Conservation (phyloP, 768 basidiomycete genomes). For the Rhodotorula graminis region DNA sequence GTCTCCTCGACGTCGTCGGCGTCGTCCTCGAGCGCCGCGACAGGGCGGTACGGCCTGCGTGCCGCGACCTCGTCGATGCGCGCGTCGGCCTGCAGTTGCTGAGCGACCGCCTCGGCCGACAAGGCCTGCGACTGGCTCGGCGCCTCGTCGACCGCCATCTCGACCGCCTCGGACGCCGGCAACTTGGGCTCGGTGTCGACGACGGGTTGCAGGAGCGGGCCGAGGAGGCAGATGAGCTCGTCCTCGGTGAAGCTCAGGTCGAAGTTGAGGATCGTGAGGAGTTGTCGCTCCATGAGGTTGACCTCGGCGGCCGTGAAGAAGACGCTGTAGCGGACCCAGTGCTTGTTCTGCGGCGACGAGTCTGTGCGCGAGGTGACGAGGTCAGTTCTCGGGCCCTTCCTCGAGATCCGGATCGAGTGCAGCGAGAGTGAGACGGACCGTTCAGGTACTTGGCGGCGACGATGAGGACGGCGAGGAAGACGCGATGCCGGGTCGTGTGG, state of each 20-base stretch:
- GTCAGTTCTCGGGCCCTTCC: conserved; percentile 1
- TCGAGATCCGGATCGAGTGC: background rate
- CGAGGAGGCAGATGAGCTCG: conserved; percentile 15
- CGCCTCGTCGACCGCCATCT: background rate
- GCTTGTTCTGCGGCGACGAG: conserved; percentile 74
- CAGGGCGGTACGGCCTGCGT: conserved; percentile 7
- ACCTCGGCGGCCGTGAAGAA: conserved; percentile 61
- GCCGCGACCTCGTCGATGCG: conserved; percentile 13
- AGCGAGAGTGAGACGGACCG: conserved; percentile 20
- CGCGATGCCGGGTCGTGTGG: conserved; percentile 68
- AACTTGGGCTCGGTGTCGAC: background rate
- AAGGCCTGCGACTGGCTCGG: background rate
- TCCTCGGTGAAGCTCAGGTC: conserved; percentile 80
- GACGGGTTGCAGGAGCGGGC: conserved; percentile 3
- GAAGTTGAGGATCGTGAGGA: conserved; percentile 82
- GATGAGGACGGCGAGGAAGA: conserved; percentile 90
- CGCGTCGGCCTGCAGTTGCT: background rate
- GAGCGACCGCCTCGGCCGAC: background rate
- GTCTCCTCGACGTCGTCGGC: background rate
- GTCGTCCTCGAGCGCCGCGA: background rate
- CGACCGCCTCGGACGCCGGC: background rate
- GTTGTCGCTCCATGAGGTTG: conserved; percentile 94
- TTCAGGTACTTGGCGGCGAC: conserved; percentile 94
- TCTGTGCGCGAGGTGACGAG: background rate
- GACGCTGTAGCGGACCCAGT: conserved; percentile 73